Evolutionary conservation across 257 asterid species (phyloP), one percentile per base, ranked within the genome.

Genomic region (Lantana camara): DNA sequence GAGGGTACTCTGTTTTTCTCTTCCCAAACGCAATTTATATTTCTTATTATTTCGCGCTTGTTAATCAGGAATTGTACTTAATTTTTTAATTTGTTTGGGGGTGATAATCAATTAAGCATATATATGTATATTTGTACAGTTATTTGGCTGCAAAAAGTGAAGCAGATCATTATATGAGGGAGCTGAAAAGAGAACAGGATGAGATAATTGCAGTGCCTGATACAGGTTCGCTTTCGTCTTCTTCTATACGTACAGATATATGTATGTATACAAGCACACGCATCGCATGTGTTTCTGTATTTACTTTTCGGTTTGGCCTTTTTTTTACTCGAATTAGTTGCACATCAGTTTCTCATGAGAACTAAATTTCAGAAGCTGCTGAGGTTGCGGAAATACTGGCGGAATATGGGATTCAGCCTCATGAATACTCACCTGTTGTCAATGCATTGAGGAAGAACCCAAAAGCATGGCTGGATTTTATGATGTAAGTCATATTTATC

Each of bases 301-400:
- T n/a, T 1, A 3, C 2, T 9, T 50, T 9, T 7, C 27, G 21
- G 11, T 20, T 11, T 17, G 2, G 17, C 14, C 10, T 9, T n/a
- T n/a, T n/a, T 35, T 35, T 35, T 3, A 35, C 4, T 35, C 7
- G 4, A 35, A 10, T 35, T 35, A 9, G 40, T 27, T 27, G 40
- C 40, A 5, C 40, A 35, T 4, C 22, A 23, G n/a, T 10, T 23
- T 38, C 8, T 8, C 24, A 5, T 38, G 32, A 27, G 2, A 27
- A 27, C 4, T 32, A n/a, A 20, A 15, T 47, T 17, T 20, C 40
- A 94, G 99, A 94, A 59, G 99, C 99, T 11, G 97, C 97, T 1
- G 99, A 94, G 91, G 82, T 94, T 3, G 96, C 95, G n/a, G 99
- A 94, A 68, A 94, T 94, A 67, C 67, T 94, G 73, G 60, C 97